Evolutionary conservation across 495 filamentous ascomycete genomes (phyloP), one percentile per base, ranked within the genome.

Genomic region (Neurospora pannonica): DNA sequence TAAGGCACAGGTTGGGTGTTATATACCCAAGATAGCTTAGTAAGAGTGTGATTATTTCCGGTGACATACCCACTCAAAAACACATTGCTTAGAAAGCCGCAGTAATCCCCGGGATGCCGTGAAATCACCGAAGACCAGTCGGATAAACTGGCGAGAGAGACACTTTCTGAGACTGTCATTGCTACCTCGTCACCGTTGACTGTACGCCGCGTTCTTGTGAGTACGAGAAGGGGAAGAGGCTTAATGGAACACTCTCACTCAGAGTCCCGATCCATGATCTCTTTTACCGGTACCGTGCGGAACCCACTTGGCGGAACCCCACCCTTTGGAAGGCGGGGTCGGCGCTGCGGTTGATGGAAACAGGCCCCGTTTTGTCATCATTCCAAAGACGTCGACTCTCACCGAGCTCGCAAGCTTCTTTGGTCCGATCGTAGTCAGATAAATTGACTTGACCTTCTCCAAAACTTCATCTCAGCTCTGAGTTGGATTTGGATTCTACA

Each of bases 111-210:
- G 46, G 60, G 73, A 82, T 79, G 76, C 80, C 80, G 80, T 75
- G 75, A 81, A 79, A 78, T 80, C 80, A 37, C 80, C 80, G 80
- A 82, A 71, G 31, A 34, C 17, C 62, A 62, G 40, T 72, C 73
- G 71, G 74, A 75, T 73, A 77, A 70, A 75, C 74, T 46, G 42
- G 21, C 48, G 40, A 24, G 43, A 38, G 10, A 62, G 24, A 72
- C 15, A 54, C 39, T 19, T 19, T 9, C 38, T n/a, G 42, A 28
- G 28, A 34, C 17, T 74, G 77, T 72, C 74, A 74, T 73, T 72
- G 74, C 28, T 48, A 40, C 71, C 42, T 71, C 21, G 70, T 42
- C 34, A 43, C 21, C 15, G 15, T 21, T 31, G 37, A 43, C 40
- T 42, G 69, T 36, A 15, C 69, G 34, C 31, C 9, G 69, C 31